phyloP scores from a whole-genome alignment of 192 early-diverging fungal genomes.

The Phycomyces nitens region DNA sequence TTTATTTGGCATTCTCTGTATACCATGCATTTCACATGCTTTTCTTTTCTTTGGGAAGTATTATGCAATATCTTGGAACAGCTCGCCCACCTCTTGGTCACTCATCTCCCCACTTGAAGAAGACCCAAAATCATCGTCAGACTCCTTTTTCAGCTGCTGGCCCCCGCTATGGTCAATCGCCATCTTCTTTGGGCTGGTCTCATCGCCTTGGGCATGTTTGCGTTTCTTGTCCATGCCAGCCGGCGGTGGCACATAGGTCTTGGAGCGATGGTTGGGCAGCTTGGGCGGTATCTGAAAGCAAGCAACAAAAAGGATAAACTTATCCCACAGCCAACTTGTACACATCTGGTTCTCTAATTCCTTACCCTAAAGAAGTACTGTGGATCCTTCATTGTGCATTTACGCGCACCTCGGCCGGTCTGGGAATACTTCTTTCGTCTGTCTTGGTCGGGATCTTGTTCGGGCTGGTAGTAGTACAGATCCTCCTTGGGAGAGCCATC shows the following conservation, averaged over 20 bases:
- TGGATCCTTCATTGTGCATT: conserved; percentile 45
- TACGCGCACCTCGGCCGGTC: conserved; percentile 41
- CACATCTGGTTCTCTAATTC: too few relatives aligned
- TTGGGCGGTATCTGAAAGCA: conserved; percentile 44
- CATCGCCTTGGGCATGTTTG: conserved; percentile 10
- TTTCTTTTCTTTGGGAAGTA: background rate
- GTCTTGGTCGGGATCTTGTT: conserved; percentile 40
- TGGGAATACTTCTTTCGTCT: conserved; percentile 33
- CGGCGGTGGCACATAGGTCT: conserved; percentile 13
- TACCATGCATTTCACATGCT: background rate
- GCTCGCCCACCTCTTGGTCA: conserved; percentile 18
- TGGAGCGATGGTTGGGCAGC: conserved; percentile 38
- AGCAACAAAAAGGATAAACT: background rate
- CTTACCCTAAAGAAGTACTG: conserved; percentile 45
- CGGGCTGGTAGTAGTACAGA: conserved; percentile 45
- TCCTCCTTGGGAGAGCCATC: conserved; percentile 45
- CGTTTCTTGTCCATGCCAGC: background rate
- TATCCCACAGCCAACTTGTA: background rate
- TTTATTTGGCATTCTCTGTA: too few relatives aligned
- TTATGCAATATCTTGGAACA: conserved; percentile 20
- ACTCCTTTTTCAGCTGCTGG: background rate
- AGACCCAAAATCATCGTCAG: conserved; percentile 15
- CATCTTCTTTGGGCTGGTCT: background rate
- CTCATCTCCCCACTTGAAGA: conserved; percentile 19
- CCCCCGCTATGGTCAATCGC: background rate